A percentile compares a stretch with the other conserved stretches of the same genome.
Conservation (phyloP, 2,329 filamentous ascomycete genomes). For the Pseudogymnoascus sp. region DNA sequence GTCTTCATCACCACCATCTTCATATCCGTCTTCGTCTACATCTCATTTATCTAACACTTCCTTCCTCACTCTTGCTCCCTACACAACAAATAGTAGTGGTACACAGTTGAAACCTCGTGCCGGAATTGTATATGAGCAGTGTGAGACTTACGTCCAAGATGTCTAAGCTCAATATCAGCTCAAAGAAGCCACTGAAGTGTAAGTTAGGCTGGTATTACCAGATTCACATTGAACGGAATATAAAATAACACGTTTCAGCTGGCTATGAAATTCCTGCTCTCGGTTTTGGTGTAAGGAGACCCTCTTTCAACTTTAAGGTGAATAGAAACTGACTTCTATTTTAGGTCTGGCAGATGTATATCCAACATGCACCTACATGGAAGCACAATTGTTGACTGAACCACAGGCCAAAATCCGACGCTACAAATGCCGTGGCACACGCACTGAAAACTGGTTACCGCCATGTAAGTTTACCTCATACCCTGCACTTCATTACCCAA, state of each 20-base stretch:
- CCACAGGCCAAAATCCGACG: not conserved
- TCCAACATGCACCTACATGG: not conserved
- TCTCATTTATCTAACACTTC: not conserved
- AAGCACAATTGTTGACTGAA: not conserved
- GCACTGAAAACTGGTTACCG: conserved; percentile 46
- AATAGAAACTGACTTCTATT: not conserved
- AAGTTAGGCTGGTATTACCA: not conserved
- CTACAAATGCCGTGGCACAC: conserved; percentile 36
- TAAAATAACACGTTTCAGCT: conserved; percentile 21
- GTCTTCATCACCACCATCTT: not conserved
- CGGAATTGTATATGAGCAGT: not conserved
- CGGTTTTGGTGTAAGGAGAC: conserved; percentile 46
- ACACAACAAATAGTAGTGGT: not conserved
- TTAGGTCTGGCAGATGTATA: conserved; percentile 5
- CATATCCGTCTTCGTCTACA: not conserved
- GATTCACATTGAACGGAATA: not conserved
- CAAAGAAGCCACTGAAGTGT: not conserved
- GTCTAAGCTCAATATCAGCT: not conserved
- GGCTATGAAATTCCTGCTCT: conserved; percentile 55
- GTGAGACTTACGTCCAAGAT: not conserved
- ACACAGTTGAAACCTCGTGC: no score
- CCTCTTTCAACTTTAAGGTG: not conserved
- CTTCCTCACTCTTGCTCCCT: not conserved
- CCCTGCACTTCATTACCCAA: not conserved
- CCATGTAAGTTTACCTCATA: conserved; percentile 36